Evolutionary conservation across 306 rosid genomes (phyloP).

Genomic region (Alnus rubra): DNA sequence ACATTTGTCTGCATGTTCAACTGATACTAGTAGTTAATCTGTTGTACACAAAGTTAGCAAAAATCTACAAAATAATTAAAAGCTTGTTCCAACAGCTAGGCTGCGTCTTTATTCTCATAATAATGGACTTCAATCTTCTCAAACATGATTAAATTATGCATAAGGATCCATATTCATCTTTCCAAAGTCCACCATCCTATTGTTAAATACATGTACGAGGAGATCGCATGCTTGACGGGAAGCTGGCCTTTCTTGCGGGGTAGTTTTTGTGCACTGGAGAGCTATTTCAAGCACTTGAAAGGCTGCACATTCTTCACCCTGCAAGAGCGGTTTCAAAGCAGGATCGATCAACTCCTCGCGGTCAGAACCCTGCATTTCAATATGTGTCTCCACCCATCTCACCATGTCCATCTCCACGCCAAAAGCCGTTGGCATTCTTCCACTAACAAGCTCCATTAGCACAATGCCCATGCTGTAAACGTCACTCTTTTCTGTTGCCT

Average conservation of each 20-base stretch:
- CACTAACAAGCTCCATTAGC: slow-evolving; percentile 89
- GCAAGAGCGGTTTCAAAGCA: slow-evolving; percentile 58
- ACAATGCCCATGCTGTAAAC: slow-evolving; percentile 95
- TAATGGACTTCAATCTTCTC: slow-evolving; percentile 14
- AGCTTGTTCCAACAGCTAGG: not conserved
- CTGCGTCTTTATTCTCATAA: not conserved
- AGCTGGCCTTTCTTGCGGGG: slow-evolving; percentile 77
- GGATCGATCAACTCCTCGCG: slow-evolving; percentile 69
- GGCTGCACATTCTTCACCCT: slow-evolving; percentile 59
- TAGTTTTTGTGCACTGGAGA: slow-evolving; percentile 75
- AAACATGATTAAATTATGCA: slow-evolving; percentile 7
- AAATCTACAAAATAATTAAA: not conserved
- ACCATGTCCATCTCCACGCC: slow-evolving; percentile 93
- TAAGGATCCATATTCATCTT: slow-evolving; percentile 42
- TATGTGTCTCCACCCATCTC: slow-evolving; percentile 76
- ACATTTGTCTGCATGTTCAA: not conserved
- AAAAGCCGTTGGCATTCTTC: slow-evolving; percentile 78
- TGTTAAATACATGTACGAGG: slow-evolving; percentile 60
- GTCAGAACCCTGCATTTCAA: slow-evolving; percentile 45
- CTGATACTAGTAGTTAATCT: not conserved
- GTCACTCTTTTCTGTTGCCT: slow-evolving; percentile 87
- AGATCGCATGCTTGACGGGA: slow-evolving; percentile 73
- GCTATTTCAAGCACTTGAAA: slow-evolving; percentile 89
- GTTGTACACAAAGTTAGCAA: not conserved
- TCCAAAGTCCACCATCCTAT: slow-evolving; percentile 43